phyloP scores from a whole-genome alignment of 1,284 basidiomycete species.

The Rhodotorula mucilaginosa region DNA sequence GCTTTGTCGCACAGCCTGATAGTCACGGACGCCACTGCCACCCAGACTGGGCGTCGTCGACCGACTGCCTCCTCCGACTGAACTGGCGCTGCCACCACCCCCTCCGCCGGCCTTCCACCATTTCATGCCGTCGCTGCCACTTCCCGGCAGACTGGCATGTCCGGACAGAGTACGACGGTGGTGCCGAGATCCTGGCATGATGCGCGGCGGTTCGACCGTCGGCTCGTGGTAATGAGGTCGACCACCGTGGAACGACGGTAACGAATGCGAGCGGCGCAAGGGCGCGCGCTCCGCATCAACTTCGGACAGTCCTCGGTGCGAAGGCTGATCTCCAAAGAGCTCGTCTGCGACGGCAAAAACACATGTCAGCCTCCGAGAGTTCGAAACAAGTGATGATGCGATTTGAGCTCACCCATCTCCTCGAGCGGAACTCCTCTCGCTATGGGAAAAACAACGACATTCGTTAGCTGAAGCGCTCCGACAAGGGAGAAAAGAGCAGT shows the following conservation, averaged over 20 bases:
- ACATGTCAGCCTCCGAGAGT: no score
- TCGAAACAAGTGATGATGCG: background rate
- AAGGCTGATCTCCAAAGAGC: conserved; percentile 33
- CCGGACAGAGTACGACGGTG: conserved; percentile 24
- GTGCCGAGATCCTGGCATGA: conserved; percentile 1
- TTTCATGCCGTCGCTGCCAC: conserved; percentile 16
- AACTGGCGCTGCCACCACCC: background rate
- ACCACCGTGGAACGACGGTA: conserved; percentile 20
- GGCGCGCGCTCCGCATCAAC: conserved; percentile 12
- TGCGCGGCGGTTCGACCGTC: conserved; percentile 12
- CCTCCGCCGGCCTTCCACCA: conserved; percentile 18
- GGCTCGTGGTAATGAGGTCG: conserved; percentile 10
- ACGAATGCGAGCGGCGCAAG: conserved; percentile 21
- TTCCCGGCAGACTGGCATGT: conserved; percentile 15
- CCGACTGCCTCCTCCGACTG: conserved; percentile 5
- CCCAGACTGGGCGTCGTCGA: conserved; percentile 9
- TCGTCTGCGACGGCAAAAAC: conserved; percentile 17
- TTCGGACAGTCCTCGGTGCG: background rate
- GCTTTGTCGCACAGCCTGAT: conserved; percentile 19
- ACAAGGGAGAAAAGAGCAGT: no score
- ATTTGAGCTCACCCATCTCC: conserved; percentile 51
- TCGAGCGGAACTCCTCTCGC: conserved; percentile 56
- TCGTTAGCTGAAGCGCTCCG: no score
- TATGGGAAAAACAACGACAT: no score
- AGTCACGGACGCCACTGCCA: background rate